Evolutionary conservation across 495 filamentous ascomycete species (phyloP), one percentile per base, ranked within the genome.

Genomic region (Wilcoxina mikolae): DNA sequence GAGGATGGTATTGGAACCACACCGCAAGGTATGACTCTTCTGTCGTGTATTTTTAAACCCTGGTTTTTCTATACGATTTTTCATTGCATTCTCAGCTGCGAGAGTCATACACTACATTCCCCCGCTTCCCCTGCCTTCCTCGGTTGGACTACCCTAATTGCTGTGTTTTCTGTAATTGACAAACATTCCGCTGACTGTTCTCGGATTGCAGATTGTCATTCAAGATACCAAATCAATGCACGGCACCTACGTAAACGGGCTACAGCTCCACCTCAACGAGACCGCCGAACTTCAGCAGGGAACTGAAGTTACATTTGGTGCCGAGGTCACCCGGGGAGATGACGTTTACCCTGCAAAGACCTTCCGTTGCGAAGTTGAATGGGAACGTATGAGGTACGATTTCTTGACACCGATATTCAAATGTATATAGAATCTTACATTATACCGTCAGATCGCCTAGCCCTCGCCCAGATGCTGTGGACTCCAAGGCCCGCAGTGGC

Each of bases 141-240:
- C n/a, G n/a, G n/a, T n/a, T n/a, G n/a, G n/a, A n/a, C n/a, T n/a
- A n/a, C n/a, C n/a, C n/a, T n/a, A n/a, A n/a, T n/a, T n/a, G n/a
- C n/a, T n/a, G n/a, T n/a, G 9, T 38, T 38, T 38, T 46, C 27
- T 46, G n/a, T 17, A 43, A 4, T n/a, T n/a, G n/a, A n/a, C n/a
- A n/a, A n/a, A n/a, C n/a, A n/a, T n/a, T n/a, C n/a, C n/a, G n/a
- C 46, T 29, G 10, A 11, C 38, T 50, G n/a, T n/a, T n/a, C n/a
- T n/a, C n/a, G n/a, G n/a, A n/a, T n/a, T 73, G 70, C 54, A 58
- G 46, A 61, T 76, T 31, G 70, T 69, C 18, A 67, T 79, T 45
- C 53, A 65, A 51, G 77, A 80, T 54, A 65, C 60, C 38, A 72
- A 69, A n/a, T 79, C 77, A 11, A 78, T 77, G 57, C 77, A 80